These are phyloP conservation scores for Chlamydomonas reinhardtii DNA, from an alignment of 163 green algal species.

Conservation along the genomic window DNA sequence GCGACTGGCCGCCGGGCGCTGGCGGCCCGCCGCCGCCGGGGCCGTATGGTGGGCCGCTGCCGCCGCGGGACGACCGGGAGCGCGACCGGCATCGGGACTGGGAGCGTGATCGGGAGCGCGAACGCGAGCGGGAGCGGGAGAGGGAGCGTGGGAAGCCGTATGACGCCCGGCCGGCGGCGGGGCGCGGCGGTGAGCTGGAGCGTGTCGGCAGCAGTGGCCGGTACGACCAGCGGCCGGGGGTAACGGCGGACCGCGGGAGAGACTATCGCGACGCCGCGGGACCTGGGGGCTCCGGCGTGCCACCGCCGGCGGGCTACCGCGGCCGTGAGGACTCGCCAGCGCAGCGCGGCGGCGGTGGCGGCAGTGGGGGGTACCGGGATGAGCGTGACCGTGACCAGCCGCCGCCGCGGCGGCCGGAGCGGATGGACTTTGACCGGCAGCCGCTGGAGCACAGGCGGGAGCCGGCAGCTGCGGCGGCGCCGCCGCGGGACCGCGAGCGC, in stretches of 20 bases:
- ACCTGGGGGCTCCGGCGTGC: not conserved
- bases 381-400: not conserved
- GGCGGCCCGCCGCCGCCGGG: not conserved
- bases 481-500: no score
- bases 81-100: not conserved
- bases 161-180: no score
- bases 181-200: no score
- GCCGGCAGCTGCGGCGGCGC: no score
- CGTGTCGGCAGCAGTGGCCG: no score
- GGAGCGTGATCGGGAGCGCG: not conserved
- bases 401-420: not conserved
- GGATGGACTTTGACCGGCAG: not conserved
- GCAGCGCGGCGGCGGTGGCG: no score
- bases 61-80: not conserved
- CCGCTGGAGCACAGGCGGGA: not conserved
- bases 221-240: no score
- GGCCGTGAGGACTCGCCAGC: not conserved
- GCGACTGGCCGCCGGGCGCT: not conserved
- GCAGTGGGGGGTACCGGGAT: not conserved
- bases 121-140: not conserved
- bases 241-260: no score
- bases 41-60: not conserved
- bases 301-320: not conserved
- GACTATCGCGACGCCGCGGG: not conserved
- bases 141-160: no score